phyloP scores from a whole-genome alignment of 2,329 filamentous ascomycete species.

The Septoria petroselini region DNA sequence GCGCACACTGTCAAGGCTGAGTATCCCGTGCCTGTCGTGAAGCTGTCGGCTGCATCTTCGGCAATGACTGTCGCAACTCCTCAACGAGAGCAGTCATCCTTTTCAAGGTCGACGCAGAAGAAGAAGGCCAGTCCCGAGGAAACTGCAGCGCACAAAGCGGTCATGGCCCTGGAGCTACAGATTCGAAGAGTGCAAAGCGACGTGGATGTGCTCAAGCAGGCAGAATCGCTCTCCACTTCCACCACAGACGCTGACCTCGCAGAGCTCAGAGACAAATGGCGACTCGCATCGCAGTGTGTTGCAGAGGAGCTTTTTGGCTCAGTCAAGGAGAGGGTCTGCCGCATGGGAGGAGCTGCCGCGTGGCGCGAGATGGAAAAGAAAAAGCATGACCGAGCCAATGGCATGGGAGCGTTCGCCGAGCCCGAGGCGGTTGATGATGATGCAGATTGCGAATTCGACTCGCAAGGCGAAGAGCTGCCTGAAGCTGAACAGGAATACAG shows the following conservation, averaged over 20 bases:
- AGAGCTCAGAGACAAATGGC: conserved; percentile 60
- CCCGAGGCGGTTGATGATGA: conserved; percentile 37
- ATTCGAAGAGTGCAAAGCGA: conserved; percentile 46
- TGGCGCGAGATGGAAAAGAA: conserved; percentile 44
- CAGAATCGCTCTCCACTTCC: conserved; percentile 49
- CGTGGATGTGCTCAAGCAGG: conserved; percentile 54
- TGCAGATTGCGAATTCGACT: conserved; percentile 39
- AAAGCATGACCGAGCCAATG: conserved; percentile 34
- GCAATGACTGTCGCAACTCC: conserved; percentile 24
- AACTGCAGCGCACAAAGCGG: conserved; percentile 27
- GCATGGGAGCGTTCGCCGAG: conserved; percentile 34
- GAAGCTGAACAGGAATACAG: conserved; percentile 45
- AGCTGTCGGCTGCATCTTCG: neutral
- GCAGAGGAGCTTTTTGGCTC: conserved; percentile 65
- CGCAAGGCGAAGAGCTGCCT: conserved; percentile 35
- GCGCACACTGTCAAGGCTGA: conserved; percentile 30
- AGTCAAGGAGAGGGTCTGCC: conserved; percentile 58
- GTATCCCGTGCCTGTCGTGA: neutral
- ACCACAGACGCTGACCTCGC: conserved; percentile 55
- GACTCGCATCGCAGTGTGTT: conserved; percentile 56
- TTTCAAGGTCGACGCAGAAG: conserved; percentile 17
- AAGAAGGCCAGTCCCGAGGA: conserved; percentile 30
- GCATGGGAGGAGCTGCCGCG: conserved; percentile 61
- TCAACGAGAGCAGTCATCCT: conserved; percentile 41
- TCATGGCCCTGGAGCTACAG: conserved; percentile 32